Conservation (phyloP, 2,329 filamentous ascomycete species). For the Cylindrodendrum hubeiense region DNA sequence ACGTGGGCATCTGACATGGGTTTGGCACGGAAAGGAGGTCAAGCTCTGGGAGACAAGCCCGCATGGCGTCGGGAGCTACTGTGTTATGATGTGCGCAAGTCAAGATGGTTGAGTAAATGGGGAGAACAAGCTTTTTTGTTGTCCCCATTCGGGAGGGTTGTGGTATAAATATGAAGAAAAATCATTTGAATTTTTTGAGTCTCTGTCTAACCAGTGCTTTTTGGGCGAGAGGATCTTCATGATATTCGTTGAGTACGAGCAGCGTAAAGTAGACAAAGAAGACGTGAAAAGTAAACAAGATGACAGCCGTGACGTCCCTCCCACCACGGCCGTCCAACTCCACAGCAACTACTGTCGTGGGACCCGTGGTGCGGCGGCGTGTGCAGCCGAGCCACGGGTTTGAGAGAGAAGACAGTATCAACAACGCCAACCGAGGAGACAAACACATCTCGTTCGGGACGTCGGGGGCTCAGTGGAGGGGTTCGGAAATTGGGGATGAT, state of each 20-base stretch:
- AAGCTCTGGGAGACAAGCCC: conserved; percentile 33
- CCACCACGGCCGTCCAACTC: conserved; percentile 62
- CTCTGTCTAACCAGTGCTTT: conserved; percentile 44
- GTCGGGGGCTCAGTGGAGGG: conserved; percentile 41
- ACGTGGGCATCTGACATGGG: conserved; percentile 31
- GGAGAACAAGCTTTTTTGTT: background rate
- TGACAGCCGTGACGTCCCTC: conserved; percentile 71
- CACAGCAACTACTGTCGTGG: conserved; percentile 62
- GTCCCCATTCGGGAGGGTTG: background rate
- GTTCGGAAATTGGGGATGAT: conserved; percentile 16
- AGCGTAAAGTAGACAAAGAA: conserved; percentile 34
- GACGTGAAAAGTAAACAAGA: conserved; percentile 36
- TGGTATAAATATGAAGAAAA: conserved; percentile 29
- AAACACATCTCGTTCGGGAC: conserved; percentile 21
- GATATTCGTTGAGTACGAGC: conserved; percentile 40
- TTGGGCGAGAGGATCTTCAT: conserved; percentile 39
- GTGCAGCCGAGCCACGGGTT: conserved; percentile 47
- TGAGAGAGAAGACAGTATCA: conserved; percentile 77
- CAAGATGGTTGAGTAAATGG: conserved; percentile 1
- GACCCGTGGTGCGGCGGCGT: conserved; percentile 42
- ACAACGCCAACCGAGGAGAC: conserved; percentile 31
- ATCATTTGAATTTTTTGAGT: conserved; percentile 40
- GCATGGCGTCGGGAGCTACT: conserved; percentile 35
- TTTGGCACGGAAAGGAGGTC: conserved; percentile 29
- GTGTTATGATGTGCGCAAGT: conserved; percentile 15